Evolutionary conservation across 1,284 basidiomycete species (phyloP), one percentile per base, ranked within the genome.

Genomic region (Trichosporon inkin): DNA sequence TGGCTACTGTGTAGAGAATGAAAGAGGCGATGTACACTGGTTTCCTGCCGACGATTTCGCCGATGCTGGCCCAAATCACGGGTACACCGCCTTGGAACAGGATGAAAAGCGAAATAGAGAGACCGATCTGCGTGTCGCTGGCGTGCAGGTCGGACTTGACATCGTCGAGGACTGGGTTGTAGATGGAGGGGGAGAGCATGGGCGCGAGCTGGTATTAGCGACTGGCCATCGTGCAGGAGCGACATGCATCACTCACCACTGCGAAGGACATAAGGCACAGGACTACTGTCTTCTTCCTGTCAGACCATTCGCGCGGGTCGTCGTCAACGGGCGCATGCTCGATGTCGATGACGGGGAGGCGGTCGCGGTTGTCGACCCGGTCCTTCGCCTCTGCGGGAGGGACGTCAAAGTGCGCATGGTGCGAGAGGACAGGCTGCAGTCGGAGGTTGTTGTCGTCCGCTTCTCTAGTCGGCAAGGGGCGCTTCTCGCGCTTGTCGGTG

Each of bases 21-120:
- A 78, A 77, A 1, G 88, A 86, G 1, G 82, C 68, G 3, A 90
- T 69, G 69, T 91, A 91, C 7, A 90, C 84, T 19, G 82, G 69
- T 85, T 89, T 91, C 53, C 90, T 81, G 6, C 90, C 90, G 64
- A 85, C 86, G 53, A 94, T 83, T 73, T 93, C 90, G 56, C 86
- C 88, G 2, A 70, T 65, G 4, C 69, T 65, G 11, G 72, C 70
- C 73, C 73, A 77, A 4, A 74, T 41, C 6, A 76, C 66, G 16
- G 77, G 76, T 14, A 71, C 68, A 16, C 64, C 63, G 6, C 77
- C 77, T 65, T 78, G 76, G 40, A 76, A 74, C 19, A 90, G 78
- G 66, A 93, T 91, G 76, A 90, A 94, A 13, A 89, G 68, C 1
- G 88, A 86, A 10, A 93, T 74, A 66, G 84, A 86, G 69, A 88